A percentile compares a stretch with the other conserved stretches of the same genome.
phyloP scores from a whole-genome alignment of 139 green algal genomes.

The Limnomonas spitsbergensis region DNA sequence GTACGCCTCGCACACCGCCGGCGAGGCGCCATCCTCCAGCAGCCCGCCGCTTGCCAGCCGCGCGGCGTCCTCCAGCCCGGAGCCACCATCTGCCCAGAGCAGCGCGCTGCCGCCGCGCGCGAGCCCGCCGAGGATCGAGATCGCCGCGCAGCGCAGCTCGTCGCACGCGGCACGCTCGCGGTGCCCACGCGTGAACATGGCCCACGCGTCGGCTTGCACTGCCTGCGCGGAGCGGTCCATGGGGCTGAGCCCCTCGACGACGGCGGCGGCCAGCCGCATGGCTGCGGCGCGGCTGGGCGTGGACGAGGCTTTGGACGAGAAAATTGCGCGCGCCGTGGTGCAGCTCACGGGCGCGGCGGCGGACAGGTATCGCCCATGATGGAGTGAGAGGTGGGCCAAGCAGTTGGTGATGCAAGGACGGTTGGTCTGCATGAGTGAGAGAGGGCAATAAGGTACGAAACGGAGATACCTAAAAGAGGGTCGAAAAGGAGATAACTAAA shows the following conservation, averaged over 20 bases:
- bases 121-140: background rate
- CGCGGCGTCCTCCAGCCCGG: background rate
- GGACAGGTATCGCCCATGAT: background rate
- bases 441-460: no score
- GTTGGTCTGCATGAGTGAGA: no score
- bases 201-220: conserved; percentile 63
- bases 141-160: background rate
- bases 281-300: background rate
- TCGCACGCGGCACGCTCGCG: background rate
- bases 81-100: background rate
- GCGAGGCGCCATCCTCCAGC: background rate
- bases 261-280: conserved; percentile 56
- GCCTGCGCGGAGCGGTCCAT: conserved; percentile 44
- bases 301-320: background rate
- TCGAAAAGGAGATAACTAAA: no score
- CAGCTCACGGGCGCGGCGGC: no score
- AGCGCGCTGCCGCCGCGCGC: background rate
- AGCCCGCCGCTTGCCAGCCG: background rate
- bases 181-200: conserved; percentile 31
- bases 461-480: no score
- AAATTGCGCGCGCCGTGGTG: background rate
- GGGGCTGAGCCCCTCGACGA: conserved; percentile 55
- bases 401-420: background rate
- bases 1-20: background rate
- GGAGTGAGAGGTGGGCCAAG: background rate